phyloP scores from a whole-genome alignment of 331 rosid genomes.

The Dryas integrifolia region DNA sequence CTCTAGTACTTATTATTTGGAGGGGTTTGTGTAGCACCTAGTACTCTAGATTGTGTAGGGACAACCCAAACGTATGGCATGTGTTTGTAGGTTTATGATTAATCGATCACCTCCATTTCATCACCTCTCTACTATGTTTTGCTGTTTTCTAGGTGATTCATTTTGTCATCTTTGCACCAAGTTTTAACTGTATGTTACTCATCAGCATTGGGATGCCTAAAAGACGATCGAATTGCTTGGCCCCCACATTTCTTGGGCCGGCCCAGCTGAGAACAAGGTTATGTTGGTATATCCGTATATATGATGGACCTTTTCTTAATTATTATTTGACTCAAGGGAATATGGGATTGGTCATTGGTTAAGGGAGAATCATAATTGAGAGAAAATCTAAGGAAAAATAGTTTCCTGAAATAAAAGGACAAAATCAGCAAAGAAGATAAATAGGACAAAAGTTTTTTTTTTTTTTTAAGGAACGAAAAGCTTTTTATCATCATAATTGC shows the following conservation, averaged over 20 bases:
- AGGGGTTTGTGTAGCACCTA: slow-evolving; percentile 18
- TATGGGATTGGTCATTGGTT: slow-evolving; percentile 8
- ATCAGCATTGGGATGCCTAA: slow-evolving; percentile 10
- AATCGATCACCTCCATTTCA: slow-evolving; percentile 22
- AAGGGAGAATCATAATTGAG: neutral
- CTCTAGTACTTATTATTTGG: slow-evolving; percentile 37
- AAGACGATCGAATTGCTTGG: slow-evolving; percentile 15
- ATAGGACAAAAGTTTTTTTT: neutral
- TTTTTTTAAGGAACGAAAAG: neutral
- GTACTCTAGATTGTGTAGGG: neutral
- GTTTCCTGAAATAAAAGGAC: neutral
- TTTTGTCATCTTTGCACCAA: slow-evolving; percentile 39
- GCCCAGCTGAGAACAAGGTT: slow-evolving; percentile 50
- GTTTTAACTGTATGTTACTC: slow-evolving; percentile 29
- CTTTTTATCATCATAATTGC: neutral
- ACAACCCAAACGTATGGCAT: slow-evolving; percentile 32
- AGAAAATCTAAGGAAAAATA: neutral
- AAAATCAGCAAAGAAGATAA: neutral
- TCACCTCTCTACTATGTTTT: slow-evolving; percentile 26
- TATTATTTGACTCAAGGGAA: neutral
- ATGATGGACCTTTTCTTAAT: neutral
- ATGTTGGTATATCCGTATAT: neutral
- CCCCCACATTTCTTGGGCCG: slow-evolving; percentile 56
- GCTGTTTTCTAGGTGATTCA: slow-evolving; percentile 47
- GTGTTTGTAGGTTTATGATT: slow-evolving; percentile 44